These are phyloP conservation scores for Trapa bicornis DNA, from an alignment of 345 rosid species.

Conservation along the genomic window DNA sequence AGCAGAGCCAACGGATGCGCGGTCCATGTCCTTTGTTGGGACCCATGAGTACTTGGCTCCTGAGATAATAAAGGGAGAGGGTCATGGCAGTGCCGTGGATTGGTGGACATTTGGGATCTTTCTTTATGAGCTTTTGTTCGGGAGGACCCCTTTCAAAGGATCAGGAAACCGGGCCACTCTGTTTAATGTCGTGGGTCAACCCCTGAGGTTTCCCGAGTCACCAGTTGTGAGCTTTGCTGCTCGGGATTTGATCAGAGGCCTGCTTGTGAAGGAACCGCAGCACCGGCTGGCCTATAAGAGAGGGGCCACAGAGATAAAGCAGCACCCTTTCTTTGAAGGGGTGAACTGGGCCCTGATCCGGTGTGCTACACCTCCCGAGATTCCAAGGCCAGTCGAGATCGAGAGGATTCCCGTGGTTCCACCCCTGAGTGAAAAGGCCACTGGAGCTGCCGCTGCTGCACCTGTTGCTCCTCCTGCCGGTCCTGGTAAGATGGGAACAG, in stretches of 20 bases:
- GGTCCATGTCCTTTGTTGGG: conserved; percentile 92
- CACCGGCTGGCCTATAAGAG: conserved; percentile 75
- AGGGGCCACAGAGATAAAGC: conserved; percentile 89
- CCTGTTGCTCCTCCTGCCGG: conserved; percentile 21
- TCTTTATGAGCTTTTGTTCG: conserved; percentile 72
- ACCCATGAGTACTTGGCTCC: conserved; percentile 91
- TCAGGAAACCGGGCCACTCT: conserved; percentile 79
- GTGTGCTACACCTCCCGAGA: conserved; percentile 87
- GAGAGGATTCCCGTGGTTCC: conserved; percentile 37
- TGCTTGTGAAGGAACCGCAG: conserved; percentile 86
- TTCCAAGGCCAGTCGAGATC: conserved; percentile 64
- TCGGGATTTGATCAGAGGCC: conserved; percentile 67
- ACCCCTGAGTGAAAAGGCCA: conserved; percentile 39
- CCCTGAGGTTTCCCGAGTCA: conserved; percentile 77
- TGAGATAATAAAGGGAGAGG: conserved; percentile 89
- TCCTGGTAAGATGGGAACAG: conserved; percentile 45
- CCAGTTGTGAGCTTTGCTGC: conserved; percentile 81
- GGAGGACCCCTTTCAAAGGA: conserved; percentile 92
- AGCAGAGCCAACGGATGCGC: conserved; percentile 87
- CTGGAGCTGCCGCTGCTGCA: conserved; percentile 18
- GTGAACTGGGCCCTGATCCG: conserved; percentile 92
- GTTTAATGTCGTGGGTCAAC: conserved; percentile 89
- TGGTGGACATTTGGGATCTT: conserved; percentile 98
- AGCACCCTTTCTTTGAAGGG: conserved; percentile 89
- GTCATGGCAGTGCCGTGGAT: conserved; percentile 95